Percentiles rank a stretch among this genome's conserved stretches.
Conservation (phyloP, 768 basidiomycete genomes). For the Lactarius psammicola region DNA sequence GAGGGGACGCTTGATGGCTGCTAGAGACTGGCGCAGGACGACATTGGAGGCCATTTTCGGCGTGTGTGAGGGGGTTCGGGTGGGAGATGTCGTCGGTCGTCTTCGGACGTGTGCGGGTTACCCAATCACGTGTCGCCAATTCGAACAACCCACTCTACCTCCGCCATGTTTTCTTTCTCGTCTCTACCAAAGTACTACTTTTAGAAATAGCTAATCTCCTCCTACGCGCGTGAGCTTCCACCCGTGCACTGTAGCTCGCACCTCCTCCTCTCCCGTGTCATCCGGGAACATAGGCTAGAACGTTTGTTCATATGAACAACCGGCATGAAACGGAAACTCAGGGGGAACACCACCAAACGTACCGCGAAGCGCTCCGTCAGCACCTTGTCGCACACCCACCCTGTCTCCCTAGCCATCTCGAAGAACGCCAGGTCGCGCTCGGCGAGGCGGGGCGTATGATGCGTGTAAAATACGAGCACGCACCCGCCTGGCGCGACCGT, state of each 20-base stretch:
- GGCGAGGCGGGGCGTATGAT: constrained; percentile 83
- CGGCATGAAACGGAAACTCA: too few relatives aligned
- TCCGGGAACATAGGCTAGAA: constrained; percentile 85
- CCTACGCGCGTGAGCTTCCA: constrained; percentile 54
- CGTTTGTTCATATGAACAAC: too few relatives aligned
- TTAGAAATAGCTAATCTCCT: too few relatives aligned
- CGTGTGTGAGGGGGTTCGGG: neutral
- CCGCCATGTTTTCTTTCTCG: too few relatives aligned
- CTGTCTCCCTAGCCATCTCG: constrained; percentile 51
- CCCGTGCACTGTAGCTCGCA: constrained; percentile 83
- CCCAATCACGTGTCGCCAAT: neutral
- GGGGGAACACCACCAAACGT: constrained; percentile 27
- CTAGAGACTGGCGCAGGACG: constrained; percentile 11
- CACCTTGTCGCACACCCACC: constrained; percentile 75
- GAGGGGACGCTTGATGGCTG: constrained; percentile 13
- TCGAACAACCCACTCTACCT: too few relatives aligned
- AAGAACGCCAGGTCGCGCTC: constrained; percentile 85
- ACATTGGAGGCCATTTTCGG: constrained; percentile 13
- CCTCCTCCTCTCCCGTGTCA: constrained; percentile 73
- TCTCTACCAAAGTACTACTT: too few relatives aligned
- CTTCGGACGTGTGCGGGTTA: neutral
- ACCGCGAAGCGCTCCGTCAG: constrained; percentile 64
- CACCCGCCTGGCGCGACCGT: constrained; percentile 34
- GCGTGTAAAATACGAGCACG: constrained; percentile 84
- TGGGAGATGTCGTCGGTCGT: neutral